phyloP scores from a whole-genome alignment of 495 filamentous ascomycete genomes.

The Aspergillus sclerotioniger region DNA sequence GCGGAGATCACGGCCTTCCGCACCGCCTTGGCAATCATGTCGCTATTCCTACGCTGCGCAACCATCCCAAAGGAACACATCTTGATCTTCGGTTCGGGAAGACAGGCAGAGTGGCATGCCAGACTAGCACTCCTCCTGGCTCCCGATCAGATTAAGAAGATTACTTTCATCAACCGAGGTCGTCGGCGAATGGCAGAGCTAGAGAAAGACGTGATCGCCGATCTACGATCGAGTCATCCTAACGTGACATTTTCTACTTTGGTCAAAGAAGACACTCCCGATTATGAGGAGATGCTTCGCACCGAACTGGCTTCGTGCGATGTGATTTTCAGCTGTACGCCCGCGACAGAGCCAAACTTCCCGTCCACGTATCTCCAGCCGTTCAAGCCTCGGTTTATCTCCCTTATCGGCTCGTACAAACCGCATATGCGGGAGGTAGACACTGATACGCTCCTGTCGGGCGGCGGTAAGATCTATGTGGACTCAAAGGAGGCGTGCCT shows the following conservation, averaged over 20 bases:
- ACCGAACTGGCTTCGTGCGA: slow-evolving; percentile 46
- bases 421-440: slow-evolving; percentile 85
- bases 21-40: slow-evolving; percentile 79
- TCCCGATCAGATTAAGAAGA: slow-evolving; percentile 57
- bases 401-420: slow-evolving; percentile 81
- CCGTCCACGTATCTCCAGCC: slow-evolving; percentile 49
- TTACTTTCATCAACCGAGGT: slow-evolving; percentile 75
- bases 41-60: slow-evolving; percentile 62
- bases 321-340: slow-evolving; percentile 80
- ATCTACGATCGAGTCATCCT: slow-evolving; percentile 28
- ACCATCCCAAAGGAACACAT: slow-evolving; percentile 57
- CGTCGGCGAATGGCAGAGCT: slow-evolving; percentile 46
- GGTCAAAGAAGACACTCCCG: slow-evolving; percentile 29
- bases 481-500: slow-evolving; percentile 78
- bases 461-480: slow-evolving; percentile 73
- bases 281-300: slow-evolving; percentile 28
- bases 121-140: slow-evolving; percentile 71
- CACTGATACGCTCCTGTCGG: slow-evolving; percentile 67
- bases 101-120: slow-evolving; percentile 92
- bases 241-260: slow-evolving; percentile 23
- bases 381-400: slow-evolving; percentile 67
- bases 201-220: slow-evolving; percentile 26
- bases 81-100: slow-evolving; percentile 80
- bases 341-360: slow-evolving; percentile 60
- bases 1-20: slow-evolving; percentile 88